A percentile compares a stretch with the other conserved stretches of the same genome.
These are phyloP conservation scores for Amanita muscaria DNA, from an alignment of 768 basidiomycete species.

Conservation along the genomic window DNA sequence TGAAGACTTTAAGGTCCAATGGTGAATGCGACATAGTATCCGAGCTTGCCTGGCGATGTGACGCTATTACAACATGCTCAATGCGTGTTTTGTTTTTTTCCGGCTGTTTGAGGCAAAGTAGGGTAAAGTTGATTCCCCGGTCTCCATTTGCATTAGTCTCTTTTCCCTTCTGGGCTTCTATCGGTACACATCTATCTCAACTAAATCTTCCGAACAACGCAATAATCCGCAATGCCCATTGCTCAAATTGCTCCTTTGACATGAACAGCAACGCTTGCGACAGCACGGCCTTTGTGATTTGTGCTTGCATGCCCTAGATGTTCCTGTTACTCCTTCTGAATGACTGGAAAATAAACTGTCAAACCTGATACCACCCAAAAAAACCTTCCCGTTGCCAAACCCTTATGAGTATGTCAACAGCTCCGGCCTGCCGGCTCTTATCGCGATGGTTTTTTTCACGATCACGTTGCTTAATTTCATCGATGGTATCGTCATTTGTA, in stretches of 20 bases:
- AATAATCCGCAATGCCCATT: conserved; percentile 72
- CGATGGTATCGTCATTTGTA: conserved; percentile 35
- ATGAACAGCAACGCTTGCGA: conserved; percentile 94
- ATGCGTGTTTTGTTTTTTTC: conserved; percentile 1
- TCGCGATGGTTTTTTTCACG: conserved; percentile 35
- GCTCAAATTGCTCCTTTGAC: conserved; percentile 96
- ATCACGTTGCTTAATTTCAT: conserved; percentile 28
- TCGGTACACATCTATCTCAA: conserved; percentile 10
- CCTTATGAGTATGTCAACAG: conserved; percentile 63
- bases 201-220: conserved; percentile 37
- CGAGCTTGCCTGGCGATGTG: not conserved
- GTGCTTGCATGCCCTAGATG: conserved; percentile 88
- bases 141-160: not conserved
- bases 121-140: too few relatives aligned
- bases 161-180: not conserved
- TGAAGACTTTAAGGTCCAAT: conserved; percentile 6
- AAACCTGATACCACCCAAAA: conserved; percentile 91
- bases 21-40: conserved; percentile 5
- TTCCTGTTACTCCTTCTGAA: too few relatives aligned
- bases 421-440: conserved; percentile 52
- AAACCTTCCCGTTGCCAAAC: conserved; percentile 75
- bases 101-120: too few relatives aligned
- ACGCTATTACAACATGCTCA: not conserved
- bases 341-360: conserved; percentile 20
- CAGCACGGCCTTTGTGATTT: conserved; percentile 91